phyloP scores from a whole-genome alignment of 768 basidiomycete species.

The Kwoniella sp. region DNA sequence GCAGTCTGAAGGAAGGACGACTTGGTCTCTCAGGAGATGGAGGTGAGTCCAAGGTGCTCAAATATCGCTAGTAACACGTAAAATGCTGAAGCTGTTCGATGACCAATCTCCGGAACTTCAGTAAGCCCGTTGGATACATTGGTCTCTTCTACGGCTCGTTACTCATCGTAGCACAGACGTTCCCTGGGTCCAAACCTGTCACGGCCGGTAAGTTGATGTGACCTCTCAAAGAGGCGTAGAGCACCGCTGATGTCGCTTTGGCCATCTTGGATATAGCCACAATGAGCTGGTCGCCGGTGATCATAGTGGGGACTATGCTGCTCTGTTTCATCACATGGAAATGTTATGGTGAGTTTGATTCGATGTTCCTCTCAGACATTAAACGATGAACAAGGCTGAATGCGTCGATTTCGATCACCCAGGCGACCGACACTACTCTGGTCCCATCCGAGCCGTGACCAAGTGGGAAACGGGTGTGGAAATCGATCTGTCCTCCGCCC shows the following conservation, averaged over 20 bases:
- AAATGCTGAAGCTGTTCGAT: not conserved
- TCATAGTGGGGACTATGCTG: conserved; percentile 51
- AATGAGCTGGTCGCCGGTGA: conserved; percentile 54
- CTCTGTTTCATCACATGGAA: conserved; percentile 54
- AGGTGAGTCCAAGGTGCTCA: conserved; percentile 34
- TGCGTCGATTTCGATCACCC: not conserved
- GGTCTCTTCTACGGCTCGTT: conserved; percentile 36
- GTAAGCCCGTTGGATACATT: conserved; percentile 44
- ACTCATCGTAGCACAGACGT: conserved; percentile 50
- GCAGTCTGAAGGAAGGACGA: conserved; percentile 54
- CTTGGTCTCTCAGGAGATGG: conserved; percentile 55
- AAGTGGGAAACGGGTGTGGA: conserved; percentile 58
- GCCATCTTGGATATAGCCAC: conserved; percentile 28
- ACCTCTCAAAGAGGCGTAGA: too few species aligned
- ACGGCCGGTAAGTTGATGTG: conserved; percentile 39
- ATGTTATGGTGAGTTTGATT: conserved; percentile 52
- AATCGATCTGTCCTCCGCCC: conserved; percentile 54
- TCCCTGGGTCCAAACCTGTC: conserved; percentile 53
- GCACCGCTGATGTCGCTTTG: not conserved
- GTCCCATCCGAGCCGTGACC: conserved; percentile 57
- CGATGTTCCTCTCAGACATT: too few species aligned
- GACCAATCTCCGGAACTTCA: too few species aligned
- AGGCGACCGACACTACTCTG: conserved; percentile 55
- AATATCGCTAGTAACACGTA: not conserved
- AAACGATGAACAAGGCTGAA: not conserved